Evolutionary conservation across 768 basidiomycete genomes (phyloP).

Genomic region (Lactifluus pinguis): DNA sequence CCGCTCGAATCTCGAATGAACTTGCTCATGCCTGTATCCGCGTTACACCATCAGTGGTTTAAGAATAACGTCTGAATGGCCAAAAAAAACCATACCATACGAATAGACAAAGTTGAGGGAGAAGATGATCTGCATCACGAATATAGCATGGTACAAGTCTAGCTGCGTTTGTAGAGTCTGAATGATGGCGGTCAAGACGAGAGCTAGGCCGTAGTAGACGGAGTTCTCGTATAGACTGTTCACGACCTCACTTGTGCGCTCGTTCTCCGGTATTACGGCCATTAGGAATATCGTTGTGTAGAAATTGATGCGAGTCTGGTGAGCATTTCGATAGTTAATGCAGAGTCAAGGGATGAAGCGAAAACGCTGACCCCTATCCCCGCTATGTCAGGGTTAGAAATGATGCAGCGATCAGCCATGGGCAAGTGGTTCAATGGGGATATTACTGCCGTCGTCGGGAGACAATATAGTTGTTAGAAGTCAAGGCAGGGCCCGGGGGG

Average conservation of each 20-base stretch:
- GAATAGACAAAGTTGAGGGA: conserved; percentile 3
- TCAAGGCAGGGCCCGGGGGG: too few species aligned
- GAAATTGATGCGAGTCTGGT: conserved; percentile 9
- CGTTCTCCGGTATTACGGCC: neutral
- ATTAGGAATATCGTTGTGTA: conserved; percentile 7
- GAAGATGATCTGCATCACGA: conserved; percentile 6
- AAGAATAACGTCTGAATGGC: neutral
- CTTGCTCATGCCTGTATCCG: neutral
- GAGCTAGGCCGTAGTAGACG: neutral
- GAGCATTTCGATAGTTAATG: too few species aligned
- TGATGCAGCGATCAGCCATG: neutral
- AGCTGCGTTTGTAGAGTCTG: conserved; percentile 1
- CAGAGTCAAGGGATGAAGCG: neutral
- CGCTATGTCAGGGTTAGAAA: neutral
- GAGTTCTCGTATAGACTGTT: neutral
- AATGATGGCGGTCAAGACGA: conserved; percentile 2
- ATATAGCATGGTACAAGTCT: conserved; percentile 12
- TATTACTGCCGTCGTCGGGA: neutral
- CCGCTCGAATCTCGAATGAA: neutral
- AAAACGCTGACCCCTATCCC: conserved; percentile 4
- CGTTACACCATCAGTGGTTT: neutral
- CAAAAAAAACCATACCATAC: neutral
- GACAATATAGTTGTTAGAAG: neutral
- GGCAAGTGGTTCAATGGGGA: neutral
- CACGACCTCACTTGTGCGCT: neutral